Evolutionary conservation across 441 rosid genomes (phyloP).

Genomic region (Aleurites moluccanus): DNA sequence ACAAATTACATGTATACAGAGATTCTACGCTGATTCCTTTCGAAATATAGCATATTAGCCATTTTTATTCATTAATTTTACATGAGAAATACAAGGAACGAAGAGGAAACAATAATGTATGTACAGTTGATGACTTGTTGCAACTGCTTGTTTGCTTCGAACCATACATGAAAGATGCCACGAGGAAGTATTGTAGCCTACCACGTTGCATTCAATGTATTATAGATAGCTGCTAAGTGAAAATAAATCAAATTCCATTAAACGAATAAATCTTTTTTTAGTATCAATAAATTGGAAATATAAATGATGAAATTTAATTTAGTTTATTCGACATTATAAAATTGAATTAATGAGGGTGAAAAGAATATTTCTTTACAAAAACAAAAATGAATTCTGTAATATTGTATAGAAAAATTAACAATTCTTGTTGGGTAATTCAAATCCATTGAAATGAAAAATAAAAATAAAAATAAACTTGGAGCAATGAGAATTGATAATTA

Average conservation of each 20-base stretch:
- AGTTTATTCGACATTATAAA: no score
- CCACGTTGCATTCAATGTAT: not conserved
- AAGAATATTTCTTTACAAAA: no score
- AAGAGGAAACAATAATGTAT: not conserved
- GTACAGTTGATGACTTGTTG: not conserved
- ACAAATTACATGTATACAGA: not conserved
- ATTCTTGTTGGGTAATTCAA: no score
- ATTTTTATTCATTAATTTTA: not conserved
- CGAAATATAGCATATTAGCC: constrained; percentile 18
- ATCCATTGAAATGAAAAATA: no score
- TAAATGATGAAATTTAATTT: no score
- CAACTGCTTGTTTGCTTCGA: constrained; percentile 4
- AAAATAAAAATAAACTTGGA: no score
- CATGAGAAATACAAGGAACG: no score
- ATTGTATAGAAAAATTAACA: no score
- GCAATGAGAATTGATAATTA: not conserved
- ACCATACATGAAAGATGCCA: constrained; percentile 13
- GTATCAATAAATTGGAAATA: no score
- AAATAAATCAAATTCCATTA: no score
- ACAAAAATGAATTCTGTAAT: not conserved
- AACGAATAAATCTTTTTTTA: no score
- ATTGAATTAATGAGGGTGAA: no score
- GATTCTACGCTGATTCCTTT: not conserved
- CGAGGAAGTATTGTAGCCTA: constrained; percentile 13
- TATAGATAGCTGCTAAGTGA: not conserved